Evolutionary conservation across 1,284 basidiomycete species (phyloP).

Genomic region (Trichosporon sp.): DNA sequence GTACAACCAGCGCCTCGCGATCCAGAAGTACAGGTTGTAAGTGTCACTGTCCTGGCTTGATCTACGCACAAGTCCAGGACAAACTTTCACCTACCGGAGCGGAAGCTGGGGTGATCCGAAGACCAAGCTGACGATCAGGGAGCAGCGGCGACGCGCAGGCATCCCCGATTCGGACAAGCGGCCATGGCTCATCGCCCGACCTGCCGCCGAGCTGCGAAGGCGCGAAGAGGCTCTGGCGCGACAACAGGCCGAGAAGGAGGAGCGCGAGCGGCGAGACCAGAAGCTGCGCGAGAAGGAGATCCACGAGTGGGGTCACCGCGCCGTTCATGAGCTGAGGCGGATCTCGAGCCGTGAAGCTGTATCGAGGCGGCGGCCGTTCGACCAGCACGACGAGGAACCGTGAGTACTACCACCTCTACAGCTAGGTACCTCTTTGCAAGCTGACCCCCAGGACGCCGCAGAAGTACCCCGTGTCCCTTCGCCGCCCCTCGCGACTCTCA

Average conservation of each 20-base stretch:
- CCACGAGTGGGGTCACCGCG: slow-evolving; percentile 14
- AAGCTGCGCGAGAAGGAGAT: slow-evolving; percentile 14
- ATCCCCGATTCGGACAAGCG: slow-evolving; percentile 21
- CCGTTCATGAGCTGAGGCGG: slow-evolving; percentile 7
- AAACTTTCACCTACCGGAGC: too few species aligned
- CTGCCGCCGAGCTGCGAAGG: slow-evolving; percentile 17
- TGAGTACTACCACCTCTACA: too few species aligned
- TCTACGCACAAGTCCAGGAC: too few species aligned
- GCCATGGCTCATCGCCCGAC: slow-evolving; percentile 18
- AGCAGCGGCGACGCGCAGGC: slow-evolving; percentile 20
- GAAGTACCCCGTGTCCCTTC: neutral
- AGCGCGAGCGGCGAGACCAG: slow-evolving; percentile 4
- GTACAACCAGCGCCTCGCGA: neutral
- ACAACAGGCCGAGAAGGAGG: neutral
- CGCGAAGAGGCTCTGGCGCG: slow-evolving; percentile 10
- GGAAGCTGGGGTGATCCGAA: neutral
- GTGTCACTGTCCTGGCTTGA: too few species aligned
- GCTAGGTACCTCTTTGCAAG: too few species aligned
- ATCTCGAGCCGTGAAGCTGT: slow-evolving; percentile 10
- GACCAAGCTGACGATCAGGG: slow-evolving; percentile 6
- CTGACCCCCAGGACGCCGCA: neutral
- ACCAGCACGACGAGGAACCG: slow-evolving; percentile 3
- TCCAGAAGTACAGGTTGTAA: slow-evolving; percentile 7
- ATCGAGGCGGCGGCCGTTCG: neutral
- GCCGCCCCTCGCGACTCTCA: neutral